A percentile compares a stretch with the other conserved stretches of the same genome.
These are phyloP conservation scores for Trichomonas tenax DNA, from an alignment of 208 protist genomes.

Conservation along the genomic window DNA sequence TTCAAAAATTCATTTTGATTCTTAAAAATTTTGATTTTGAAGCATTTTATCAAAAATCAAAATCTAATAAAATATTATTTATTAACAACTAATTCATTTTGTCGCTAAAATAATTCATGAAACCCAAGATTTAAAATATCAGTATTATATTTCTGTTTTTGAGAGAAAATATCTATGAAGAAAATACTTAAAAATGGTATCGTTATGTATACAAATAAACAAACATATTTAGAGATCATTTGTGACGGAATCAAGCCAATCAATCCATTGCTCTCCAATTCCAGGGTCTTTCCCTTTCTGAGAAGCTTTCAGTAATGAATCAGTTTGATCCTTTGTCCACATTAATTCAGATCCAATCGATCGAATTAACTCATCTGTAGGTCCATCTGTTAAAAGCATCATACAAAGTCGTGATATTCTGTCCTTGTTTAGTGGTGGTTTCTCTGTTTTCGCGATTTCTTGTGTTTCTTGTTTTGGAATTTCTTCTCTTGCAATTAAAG, in stretches of 20 bases:
- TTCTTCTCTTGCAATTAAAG: background rate
- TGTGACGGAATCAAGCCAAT: background rate
- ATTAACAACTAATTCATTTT: too few species aligned
- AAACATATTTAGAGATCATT: background rate
- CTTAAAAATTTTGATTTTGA: too few species aligned
- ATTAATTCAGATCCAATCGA: background rate
- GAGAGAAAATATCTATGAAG: too few species aligned
- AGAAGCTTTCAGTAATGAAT: background rate
- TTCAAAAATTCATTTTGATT: too few species aligned
- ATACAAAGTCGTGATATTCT: background rate
- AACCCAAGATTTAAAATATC: too few species aligned
- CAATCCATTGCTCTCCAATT: background rate
- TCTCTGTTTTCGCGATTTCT: background rate
- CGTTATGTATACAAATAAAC: too few species aligned
- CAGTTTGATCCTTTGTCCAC: background rate
- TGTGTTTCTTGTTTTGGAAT: background rate
- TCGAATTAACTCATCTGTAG: background rate
- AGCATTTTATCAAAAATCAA: too few species aligned
- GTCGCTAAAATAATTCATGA: too few species aligned
- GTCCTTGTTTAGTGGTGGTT: background rate
- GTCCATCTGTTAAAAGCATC: background rate
- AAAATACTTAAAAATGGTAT: too few species aligned
- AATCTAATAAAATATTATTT: too few species aligned
- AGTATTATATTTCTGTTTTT: too few species aligned
- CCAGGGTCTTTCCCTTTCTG: background rate